Percentiles rank a stretch among this genome's conserved stretches.
Evolutionary conservation across 176 grass and related monocot genomes (phyloP).

Genomic region (Otatea glauca): DNA sequence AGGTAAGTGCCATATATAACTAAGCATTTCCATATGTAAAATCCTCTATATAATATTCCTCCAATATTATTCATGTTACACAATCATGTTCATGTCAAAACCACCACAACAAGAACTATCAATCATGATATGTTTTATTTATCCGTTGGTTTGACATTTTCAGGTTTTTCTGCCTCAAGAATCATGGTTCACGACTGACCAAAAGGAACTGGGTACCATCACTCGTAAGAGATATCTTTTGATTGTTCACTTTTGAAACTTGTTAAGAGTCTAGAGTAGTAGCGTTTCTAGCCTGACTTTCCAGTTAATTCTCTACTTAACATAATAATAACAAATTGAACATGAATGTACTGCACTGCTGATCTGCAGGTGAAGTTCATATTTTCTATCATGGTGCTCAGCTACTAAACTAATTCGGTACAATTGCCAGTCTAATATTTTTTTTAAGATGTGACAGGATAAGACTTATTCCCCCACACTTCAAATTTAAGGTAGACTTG

Average conservation of each 20-base stretch:
- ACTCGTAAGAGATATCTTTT: neutral
- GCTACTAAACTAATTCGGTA: conserved; percentile 2
- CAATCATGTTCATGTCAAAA: neutral
- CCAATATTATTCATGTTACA: neutral
- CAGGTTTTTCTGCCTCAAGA: neutral
- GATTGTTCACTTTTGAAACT: conserved; percentile 19
- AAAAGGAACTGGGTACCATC: neutral
- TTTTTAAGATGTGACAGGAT: too few species aligned
- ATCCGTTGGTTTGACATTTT: conserved; percentile 16
- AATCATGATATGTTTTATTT: neutral
- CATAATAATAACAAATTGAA: neutral
- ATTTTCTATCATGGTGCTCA: conserved; percentile 16
- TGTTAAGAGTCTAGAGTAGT: conserved; percentile 22
- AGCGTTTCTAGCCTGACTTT: neutral
- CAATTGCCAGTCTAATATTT: neutral
- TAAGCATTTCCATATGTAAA: neutral
- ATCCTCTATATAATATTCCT: neutral
- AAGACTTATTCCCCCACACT: too few species aligned
- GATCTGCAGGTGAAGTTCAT: conserved; percentile 9
- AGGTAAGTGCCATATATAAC: neutral
- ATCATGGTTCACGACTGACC: neutral
- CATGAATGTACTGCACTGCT: conserved; percentile 8
- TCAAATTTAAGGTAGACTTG: too few species aligned
- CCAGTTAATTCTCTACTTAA: neutral
- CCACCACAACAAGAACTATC: neutral